Percentiles rank a stretch among this genome's conserved stretches.
These are phyloP conservation scores for Adiantum capillusveneris DNA, from an alignment of 75 land plant species.

Conservation along the genomic window DNA sequence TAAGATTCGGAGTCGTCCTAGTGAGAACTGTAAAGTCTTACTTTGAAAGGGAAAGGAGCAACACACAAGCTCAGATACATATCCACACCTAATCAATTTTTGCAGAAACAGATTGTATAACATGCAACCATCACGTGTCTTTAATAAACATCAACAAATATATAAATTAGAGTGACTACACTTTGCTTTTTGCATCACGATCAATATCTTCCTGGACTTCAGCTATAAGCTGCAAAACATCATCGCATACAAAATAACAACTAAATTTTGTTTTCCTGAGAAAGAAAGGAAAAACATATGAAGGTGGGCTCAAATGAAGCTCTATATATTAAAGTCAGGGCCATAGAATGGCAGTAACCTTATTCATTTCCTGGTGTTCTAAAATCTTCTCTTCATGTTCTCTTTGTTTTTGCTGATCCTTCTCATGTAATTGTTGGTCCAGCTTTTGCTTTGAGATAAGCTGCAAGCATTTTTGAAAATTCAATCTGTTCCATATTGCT, in stretches of 20 bases:
- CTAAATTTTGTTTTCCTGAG: background rate
- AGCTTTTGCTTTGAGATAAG: background rate
- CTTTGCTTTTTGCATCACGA: constrained; percentile 1
- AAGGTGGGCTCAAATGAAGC: no score
- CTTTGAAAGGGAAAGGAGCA: no score
- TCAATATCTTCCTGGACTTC: background rate
- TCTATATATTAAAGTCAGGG: background rate
- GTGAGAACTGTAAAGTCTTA: no score
- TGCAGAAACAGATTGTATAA: no score
- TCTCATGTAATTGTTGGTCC: constrained; percentile 4
- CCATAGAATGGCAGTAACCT: background rate
- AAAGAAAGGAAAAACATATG: no score
- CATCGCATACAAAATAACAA: background rate
- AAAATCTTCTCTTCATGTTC: background rate
- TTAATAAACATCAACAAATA: no score
- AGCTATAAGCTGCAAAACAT: constrained; percentile 3
- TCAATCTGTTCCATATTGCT: no score
- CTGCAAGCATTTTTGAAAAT: background rate
- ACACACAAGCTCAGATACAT: no score
- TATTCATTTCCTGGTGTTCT: constrained; percentile 3
- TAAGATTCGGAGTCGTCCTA: no score
- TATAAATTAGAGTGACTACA: constrained; percentile 3
- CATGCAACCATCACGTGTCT: no score
- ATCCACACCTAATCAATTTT: no score
- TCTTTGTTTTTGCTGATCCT: constrained; percentile 1